phyloP scores from a whole-genome alignment of 1,284 basidiomycete genomes.

The Marasmius sp. region DNA sequence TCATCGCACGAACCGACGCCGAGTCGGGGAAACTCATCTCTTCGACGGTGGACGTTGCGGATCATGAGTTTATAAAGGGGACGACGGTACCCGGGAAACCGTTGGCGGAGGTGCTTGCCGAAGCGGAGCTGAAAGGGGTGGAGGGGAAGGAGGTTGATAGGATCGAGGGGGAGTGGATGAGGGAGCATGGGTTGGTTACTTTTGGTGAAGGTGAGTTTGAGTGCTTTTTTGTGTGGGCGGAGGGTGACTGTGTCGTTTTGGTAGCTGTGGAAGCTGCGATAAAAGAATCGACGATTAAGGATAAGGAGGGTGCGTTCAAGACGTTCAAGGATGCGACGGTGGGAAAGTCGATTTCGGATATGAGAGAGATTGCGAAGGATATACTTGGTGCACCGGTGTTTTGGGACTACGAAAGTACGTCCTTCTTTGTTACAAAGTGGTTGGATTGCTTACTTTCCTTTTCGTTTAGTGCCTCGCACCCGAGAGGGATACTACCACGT shows the following conservation, averaged over 20 bases:
- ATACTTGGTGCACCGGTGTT: too few relatives aligned
- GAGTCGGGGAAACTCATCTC: constrained; percentile 86
- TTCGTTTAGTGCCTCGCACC: constrained; percentile 76
- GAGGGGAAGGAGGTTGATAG: too few relatives aligned
- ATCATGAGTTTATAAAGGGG: constrained; percentile 80
- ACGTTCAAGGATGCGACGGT: too few relatives aligned
- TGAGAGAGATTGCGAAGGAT: too few relatives aligned
- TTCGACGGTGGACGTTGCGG: constrained; percentile 78
- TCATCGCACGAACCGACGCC: constrained; percentile 91
- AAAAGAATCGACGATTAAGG: constrained; percentile 66
- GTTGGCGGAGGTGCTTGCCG: constrained; percentile 73
- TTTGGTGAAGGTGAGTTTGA: constrained; percentile 73
- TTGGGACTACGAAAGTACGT: too few relatives aligned
- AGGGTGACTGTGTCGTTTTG: not conserved
- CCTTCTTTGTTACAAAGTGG: not conserved
- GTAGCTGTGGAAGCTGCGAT: constrained; percentile 68
- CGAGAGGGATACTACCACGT: constrained; percentile 93
- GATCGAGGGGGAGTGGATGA: constrained; percentile 70
- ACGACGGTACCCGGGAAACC: constrained; percentile 59
- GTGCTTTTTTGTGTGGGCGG: constrained; percentile 26
- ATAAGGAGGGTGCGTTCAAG: too few relatives aligned
- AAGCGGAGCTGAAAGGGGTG: constrained; percentile 71
- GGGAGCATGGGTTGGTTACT: constrained; percentile 71
- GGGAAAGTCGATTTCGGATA: too few relatives aligned
- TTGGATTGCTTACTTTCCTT: constrained; percentile 1